phyloP scores from a whole-genome alignment of 2,329 filamentous ascomycete genomes.

The Aspergillus unguis region DNA sequence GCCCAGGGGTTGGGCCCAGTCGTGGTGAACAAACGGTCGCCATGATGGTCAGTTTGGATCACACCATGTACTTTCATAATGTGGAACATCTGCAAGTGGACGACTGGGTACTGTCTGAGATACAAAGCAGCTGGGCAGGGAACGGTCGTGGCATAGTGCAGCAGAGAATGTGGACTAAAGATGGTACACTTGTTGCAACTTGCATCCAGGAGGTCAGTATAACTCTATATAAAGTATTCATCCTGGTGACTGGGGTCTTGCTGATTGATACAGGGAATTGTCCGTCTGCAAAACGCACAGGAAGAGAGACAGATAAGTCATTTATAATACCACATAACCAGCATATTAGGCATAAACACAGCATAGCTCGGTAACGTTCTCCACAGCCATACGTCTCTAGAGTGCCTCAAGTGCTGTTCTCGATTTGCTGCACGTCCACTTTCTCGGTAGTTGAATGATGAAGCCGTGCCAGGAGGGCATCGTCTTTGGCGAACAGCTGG shows the following conservation, averaged over 20 bases:
- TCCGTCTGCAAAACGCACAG: not conserved
- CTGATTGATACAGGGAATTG: not conserved
- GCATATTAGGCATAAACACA: too few relatives aligned
- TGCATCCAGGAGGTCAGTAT: not conserved
- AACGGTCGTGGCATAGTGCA: not conserved
- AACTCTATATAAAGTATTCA: not conserved
- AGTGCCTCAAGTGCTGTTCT: not conserved
- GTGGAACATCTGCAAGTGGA: not conserved
- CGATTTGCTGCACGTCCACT: not conserved
- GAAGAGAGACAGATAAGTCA: not conserved
- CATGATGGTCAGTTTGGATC: not conserved
- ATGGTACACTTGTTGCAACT: not conserved
- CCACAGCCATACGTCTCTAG: not conserved
- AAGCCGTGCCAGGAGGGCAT: not conserved
- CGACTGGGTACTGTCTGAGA: not conserved
- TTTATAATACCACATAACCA: not conserved
- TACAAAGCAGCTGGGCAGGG: not conserved
- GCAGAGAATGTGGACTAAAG: not conserved
- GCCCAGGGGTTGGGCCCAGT: not conserved
- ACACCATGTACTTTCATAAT: not conserved
- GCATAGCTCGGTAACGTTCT: too few relatives aligned
- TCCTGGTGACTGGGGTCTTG: not conserved
- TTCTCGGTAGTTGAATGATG: not conserved
- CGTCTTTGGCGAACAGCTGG: conserved; percentile 7
- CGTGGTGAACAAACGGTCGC: not conserved